Evolutionary conservation across 257 asterid genomes (phyloP), one percentile per base, ranked within the genome.

Genomic region (Plantago elongata): DNA sequence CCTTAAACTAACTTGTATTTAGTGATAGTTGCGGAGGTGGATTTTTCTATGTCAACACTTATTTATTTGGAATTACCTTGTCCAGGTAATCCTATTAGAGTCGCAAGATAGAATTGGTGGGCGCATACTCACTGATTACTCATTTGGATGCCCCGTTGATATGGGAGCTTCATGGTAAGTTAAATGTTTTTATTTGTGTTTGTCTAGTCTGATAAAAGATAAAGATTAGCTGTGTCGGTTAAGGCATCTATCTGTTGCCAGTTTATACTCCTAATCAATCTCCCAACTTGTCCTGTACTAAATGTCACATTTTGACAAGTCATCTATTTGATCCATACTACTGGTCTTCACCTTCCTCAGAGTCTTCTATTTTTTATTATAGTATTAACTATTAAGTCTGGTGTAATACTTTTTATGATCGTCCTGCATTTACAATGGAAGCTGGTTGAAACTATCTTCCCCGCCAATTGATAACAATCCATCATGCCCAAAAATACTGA

Each of bases 121-220:
- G 22, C 94, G 99, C 63, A 89, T 93, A 70, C 86, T 64, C 66
- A 93, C 99, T 14, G 97, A 93, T 67, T 83, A 89, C 81, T 81
- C 99, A 11, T 89, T 93, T 72, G 99, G 97, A 59, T 93, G 94
- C 77, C 96, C 99, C 15, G 78, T 93, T 55, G 99, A 93, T 72
- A 89, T 93, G 97, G 99, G 99, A 68, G 99, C 99, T 65, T 93
- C 99, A 79, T 93, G 99, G 99, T 69, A 79, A 57, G 82, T 60
- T 73, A 7, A 46, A 54, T 11, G 34, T 13, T 56, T 67, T 11
- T 4, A 65, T 68, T 51, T 16, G 3, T 18, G 2, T 52, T 9
- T 13, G 58, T 15, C 40, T 38, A 17, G 54, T 7, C 42, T 13
- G 40, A 34, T 34, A 30, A 46, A 46, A 16, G 9, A 13, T 30